phyloP scores from a whole-genome alignment of 2,329 filamentous ascomycete genomes.

The Diaporthe longicolla region DNA sequence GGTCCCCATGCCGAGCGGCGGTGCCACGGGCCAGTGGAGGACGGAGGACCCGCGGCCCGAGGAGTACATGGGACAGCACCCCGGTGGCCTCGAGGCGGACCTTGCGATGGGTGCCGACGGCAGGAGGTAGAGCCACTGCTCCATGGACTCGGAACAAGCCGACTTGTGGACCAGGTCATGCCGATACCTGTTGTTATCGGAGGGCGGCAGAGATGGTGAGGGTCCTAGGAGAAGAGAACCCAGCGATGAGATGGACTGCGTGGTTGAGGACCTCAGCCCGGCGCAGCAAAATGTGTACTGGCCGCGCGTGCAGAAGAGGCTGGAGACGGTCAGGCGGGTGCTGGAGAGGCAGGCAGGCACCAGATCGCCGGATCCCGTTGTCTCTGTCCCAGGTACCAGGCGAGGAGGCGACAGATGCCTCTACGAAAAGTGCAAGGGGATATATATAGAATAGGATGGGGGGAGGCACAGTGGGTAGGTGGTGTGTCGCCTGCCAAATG shows the following conservation, averaged over 20 bases:
- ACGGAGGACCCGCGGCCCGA: conserved; percentile 73
- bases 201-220: conserved; percentile 9
- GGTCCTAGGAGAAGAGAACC: neutral
- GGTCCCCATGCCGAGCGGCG: conserved; percentile 67
- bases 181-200: conserved; percentile 17
- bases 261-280: conserved; percentile 29
- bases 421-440: neutral
- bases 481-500: conserved; percentile 7
- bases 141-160: conserved; percentile 22
- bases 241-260: conserved; percentile 16
- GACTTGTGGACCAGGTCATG: conserved; percentile 37
- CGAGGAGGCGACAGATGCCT: neutral
- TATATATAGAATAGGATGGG: neutral
- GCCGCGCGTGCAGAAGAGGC: conserved; percentile 33
- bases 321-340: conserved; percentile 24
- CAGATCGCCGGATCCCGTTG: neutral
- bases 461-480: neutral
- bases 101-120: conserved; percentile 72
- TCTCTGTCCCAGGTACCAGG: conserved; percentile 11
- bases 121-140: conserved; percentile 45
- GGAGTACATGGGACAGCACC: conserved; percentile 64
- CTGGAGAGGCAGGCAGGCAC: conserved; percentile 15
- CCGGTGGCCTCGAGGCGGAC: conserved; percentile 70
- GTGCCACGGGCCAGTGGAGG: conserved; percentile 64
- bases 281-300: conserved; percentile 33